These are phyloP conservation scores for Artomyces pyxidatus DNA, from an alignment of 768 basidiomycete genomes.

Conservation along the genomic window DNA sequence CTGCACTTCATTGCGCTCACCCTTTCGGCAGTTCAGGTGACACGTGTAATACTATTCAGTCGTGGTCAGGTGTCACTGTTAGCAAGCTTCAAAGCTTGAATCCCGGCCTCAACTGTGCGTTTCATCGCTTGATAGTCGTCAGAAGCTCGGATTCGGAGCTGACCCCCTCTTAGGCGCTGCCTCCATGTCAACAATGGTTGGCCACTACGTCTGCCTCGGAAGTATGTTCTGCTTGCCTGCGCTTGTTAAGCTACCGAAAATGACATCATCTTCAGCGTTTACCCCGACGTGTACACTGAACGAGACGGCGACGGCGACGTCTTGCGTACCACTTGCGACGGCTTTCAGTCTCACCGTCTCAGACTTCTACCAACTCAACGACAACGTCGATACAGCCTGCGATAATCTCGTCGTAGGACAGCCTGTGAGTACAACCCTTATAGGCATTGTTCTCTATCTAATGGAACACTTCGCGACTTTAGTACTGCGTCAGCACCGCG, in stretches of 20 bases:
- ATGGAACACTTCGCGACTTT: not conserved
- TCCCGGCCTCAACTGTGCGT: slow-evolving; percentile 2
- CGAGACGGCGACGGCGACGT: not conserved
- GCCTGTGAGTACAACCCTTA: not conserved
- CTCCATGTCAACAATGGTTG: not conserved
- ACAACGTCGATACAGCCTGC: slow-evolving; percentile 2
- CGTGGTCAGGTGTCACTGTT: not conserved
- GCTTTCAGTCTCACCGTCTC: not conserved
- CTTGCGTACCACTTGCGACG: not conserved
- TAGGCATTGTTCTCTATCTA: not conserved
- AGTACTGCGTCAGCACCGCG: not conserved
- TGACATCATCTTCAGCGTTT: not conserved
- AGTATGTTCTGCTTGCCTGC: not conserved
- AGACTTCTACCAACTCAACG: slow-evolving; percentile 3
- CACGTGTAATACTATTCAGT: not conserved
- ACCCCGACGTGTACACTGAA: slow-evolving; percentile 7
- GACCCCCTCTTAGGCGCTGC: not conserved
- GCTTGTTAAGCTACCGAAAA: not conserved
- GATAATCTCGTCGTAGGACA: slow-evolving; percentile 1
- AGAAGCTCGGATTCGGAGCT: not conserved
- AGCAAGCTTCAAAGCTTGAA: not conserved
- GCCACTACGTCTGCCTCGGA: not conserved
- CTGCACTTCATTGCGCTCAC: not conserved
- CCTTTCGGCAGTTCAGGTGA: not conserved
- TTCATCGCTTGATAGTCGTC: not conserved